A percentile compares a stretch with the other conserved stretches of the same genome.
phyloP scores from a whole-genome alignment of 2,329 filamentous ascomycete species.

The Calonectria henricotiae region DNA sequence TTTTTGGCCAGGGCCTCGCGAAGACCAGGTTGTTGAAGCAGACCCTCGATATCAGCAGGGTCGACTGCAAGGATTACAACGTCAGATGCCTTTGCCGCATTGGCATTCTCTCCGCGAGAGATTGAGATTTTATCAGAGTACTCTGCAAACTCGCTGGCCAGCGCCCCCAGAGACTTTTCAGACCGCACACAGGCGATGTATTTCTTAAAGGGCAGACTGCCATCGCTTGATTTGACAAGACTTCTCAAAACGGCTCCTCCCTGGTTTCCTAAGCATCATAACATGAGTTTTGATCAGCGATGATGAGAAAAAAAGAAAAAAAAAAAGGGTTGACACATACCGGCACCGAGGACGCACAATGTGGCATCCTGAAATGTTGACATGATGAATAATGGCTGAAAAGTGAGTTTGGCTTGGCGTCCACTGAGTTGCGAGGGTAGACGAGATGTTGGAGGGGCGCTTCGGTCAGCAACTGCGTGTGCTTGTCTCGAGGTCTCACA shows the following conservation, averaged over 20 bases:
- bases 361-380: conserved; percentile 41
- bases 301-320: not conserved
- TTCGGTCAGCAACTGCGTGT: conserved; percentile 7
- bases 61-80: conserved; percentile 66
- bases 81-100: conserved; percentile 57
- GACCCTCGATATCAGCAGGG: conserved; percentile 61
- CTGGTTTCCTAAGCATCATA: conserved; percentile 51
- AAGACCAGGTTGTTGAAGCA: conserved; percentile 59
- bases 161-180: conserved; percentile 45
- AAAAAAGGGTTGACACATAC: conserved; percentile 23
- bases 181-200: conserved; percentile 55
- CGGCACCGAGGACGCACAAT: conserved; percentile 50
- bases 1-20: conserved; percentile 61
- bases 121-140: conserved; percentile 42
- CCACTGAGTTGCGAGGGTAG: conserved; percentile 12
- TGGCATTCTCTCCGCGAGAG: conserved; percentile 56
- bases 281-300: not conserved
- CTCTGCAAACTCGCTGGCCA: conserved; percentile 46
- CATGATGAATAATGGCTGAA: conserved; percentile 37
- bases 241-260: conserved; percentile 54
- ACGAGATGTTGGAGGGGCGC: conserved; percentile 11
- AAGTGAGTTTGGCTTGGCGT: conserved; percentile 12
- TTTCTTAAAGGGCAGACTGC: conserved; percentile 46
- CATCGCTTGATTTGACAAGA: conserved; percentile 35
- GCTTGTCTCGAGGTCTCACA: conserved; percentile 6